A percentile compares a stretch with the other conserved stretches of the same genome.
phyloP scores from a whole-genome alignment of 2,329 filamentous ascomycete species.

The Neopestalotiopsis sp. region DNA sequence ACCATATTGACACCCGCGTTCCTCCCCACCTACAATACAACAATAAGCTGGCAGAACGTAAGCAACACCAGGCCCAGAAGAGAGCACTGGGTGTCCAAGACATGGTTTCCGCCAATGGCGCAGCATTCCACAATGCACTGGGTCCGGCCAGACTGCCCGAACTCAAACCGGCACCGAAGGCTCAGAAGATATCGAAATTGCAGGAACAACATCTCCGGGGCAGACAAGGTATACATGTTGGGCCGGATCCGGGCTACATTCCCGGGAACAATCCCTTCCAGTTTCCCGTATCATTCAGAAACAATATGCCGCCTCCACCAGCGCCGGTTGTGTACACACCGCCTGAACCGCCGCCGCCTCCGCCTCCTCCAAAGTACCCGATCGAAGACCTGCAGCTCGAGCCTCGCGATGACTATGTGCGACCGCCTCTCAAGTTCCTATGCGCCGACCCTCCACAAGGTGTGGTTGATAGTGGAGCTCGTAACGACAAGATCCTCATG shows the following conservation, averaged over 20 bases:
- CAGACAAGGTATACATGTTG: conserved; percentile 42
- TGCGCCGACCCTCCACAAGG: conserved; percentile 67
- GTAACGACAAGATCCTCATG: conserved; percentile 72
- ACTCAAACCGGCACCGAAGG: conserved; percentile 75
- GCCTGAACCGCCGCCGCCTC: conserved; percentile 65
- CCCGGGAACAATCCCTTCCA: conserved; percentile 54
- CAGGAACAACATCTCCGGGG: conserved; percentile 47
- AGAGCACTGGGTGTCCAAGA: conserved; percentile 56
- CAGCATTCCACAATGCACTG: conserved; percentile 36
- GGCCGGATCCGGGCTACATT: conserved; percentile 44
- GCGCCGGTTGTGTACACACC: conserved; percentile 47
- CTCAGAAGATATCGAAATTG: conserved; percentile 64
- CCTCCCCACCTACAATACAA: conserved; percentile 84
- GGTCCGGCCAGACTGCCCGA: conserved; percentile 69
- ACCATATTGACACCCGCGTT: conserved; percentile 86
- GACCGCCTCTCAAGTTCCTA: conserved; percentile 80
- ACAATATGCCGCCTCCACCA: conserved; percentile 51
- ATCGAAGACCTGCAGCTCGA: conserved; percentile 91
- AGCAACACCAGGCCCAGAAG: conserved; percentile 71
- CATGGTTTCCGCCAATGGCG: conserved; percentile 39
- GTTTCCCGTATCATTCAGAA: conserved; percentile 49
- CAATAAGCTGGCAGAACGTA: conserved; percentile 77
- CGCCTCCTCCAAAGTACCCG: conserved; percentile 87
- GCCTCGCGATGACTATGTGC: conserved; percentile 67
- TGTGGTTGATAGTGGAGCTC: conserved; percentile 49